Evolutionary conservation across 768 basidiomycete genomes (phyloP).

Genomic region (Termitomyces titanicus): DNA sequence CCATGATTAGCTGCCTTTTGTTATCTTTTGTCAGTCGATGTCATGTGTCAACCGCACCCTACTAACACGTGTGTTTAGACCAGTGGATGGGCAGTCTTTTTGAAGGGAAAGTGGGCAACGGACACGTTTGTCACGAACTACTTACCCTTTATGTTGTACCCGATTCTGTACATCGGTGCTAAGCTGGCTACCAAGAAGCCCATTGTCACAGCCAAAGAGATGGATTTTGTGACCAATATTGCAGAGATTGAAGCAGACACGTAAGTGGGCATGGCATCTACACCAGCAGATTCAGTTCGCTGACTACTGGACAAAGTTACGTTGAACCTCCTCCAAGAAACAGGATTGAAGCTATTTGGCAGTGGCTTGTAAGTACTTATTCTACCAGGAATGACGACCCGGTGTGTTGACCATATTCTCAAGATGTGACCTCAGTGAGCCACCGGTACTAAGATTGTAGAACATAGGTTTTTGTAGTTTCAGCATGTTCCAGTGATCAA

Average conservation of each 20-base stretch:
- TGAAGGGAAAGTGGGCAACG: conserved; percentile 42
- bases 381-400: not conserved
- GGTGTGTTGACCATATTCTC: not conserved
- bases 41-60: not conserved
- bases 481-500: conserved; percentile 6
- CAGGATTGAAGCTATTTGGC: conserved; percentile 67
- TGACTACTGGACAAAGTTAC: conserved; percentile 28
- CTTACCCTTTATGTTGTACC: conserved; percentile 65
- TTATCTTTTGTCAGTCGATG: conserved; percentile 57
- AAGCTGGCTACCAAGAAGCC: conserved; percentile 51
- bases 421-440: not conserved
- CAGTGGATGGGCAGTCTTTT: conserved; percentile 24
- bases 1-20: conserved; percentile 34
- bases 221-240: conserved; percentile 79
- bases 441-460: too few species aligned
- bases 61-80: not conserved
- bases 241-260: conserved; percentile 66
- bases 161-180: conserved; percentile 62
- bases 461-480: not conserved
- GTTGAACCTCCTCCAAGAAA: conserved; percentile 72
- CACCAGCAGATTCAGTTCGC: not conserved
- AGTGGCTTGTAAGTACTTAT: conserved; percentile 59
- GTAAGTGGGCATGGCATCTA: conserved; percentile 23
- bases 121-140: conserved; percentile 81
- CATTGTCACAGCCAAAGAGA: conserved; percentile 51